Evolutionary conservation across 306 rosid genomes (phyloP), one percentile per base, ranked within the genome.

Genomic region (Benincasa hispida): DNA sequence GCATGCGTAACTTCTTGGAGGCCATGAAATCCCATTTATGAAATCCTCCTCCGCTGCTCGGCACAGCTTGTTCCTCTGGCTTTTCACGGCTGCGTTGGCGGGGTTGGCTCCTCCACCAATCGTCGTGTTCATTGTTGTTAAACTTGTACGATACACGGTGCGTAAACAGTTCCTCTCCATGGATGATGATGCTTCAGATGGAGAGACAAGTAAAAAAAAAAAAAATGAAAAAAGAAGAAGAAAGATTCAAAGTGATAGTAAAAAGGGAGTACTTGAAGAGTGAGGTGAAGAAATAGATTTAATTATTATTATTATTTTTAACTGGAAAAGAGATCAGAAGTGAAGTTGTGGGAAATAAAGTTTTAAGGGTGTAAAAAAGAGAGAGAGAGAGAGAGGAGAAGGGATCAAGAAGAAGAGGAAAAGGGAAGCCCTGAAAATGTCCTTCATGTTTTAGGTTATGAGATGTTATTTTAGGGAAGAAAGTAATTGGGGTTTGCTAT

Each of bases 1-100:
- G 75, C 98, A 93, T 2, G 87, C 75, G 87, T 93, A 93, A 75
- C 89, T 86, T 79, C 92, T 86, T 76, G 97, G 97, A 63, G 98
- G 98, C 98, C 98, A 93, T 27, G 94, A 85, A 65, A 89, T 83
- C 28, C 87, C 98, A 86, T 84, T 84, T 60, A 87, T 82, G 77
- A 76, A 82, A 21, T 86, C 81, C 54, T 65, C 81, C 48, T 54
- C 83, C 21, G 79, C 85, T 19, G 80, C 85, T 8, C 51, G 21
- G 5, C 51, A 37, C 50, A n/a, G 0, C 72, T 84, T 41, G 63
- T 34, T 74, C 21, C 37, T 39, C 15, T 19, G 32, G 50, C 10
- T 74, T 55, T 42, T 55, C 37, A 8, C 15, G 79, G 53, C 42
- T 42, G 55, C 65, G 73, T 47, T 74, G 54, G 15, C 42, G 51